A percentile compares a stretch with the other conserved stretches of the same genome.
These are phyloP conservation scores for Pelargonium nanum DNA, from an alignment of 345 rosid species.

Conservation along the genomic window DNA sequence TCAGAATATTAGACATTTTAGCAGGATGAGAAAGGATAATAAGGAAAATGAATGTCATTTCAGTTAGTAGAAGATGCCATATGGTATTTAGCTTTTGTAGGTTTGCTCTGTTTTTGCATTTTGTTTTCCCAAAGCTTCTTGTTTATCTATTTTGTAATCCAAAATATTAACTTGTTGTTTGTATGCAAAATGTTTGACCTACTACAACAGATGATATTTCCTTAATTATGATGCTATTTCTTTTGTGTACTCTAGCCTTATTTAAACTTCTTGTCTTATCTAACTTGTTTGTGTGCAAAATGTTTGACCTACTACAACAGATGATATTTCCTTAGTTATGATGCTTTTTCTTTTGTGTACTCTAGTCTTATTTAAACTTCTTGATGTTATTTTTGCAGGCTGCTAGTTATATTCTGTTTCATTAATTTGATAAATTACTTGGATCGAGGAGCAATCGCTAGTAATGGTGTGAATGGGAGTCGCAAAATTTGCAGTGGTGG, in stretches of 20 bases:
- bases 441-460: constrained; percentile 92
- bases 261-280: background rate
- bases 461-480: constrained; percentile 95
- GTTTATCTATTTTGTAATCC: too few relatives aligned
- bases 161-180: too few relatives aligned
- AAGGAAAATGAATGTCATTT: too few relatives aligned
- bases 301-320: background rate
- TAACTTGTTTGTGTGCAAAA: too few relatives aligned
- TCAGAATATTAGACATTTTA: too few relatives aligned
- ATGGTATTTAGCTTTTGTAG: too few relatives aligned
- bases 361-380: background rate
- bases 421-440: constrained; percentile 74
- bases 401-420: constrained; percentile 67
- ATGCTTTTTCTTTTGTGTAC: background rate
- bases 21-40: too few relatives aligned
- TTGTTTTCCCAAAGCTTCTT: too few relatives aligned
- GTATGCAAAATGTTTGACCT: background rate
- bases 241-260: background rate
- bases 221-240: background rate
- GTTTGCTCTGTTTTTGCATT: background rate
- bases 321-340: background rate
- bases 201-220: background rate
- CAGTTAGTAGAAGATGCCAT: too few relatives aligned
- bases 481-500: constrained; percentile 48
- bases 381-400: constrained; percentile 37